Percentiles rank a stretch among this genome's conserved stretches.
These are phyloP conservation scores for Conticribra weissflogii DNA, from an alignment of 108 stramenopile species.

Conservation along the genomic window DNA sequence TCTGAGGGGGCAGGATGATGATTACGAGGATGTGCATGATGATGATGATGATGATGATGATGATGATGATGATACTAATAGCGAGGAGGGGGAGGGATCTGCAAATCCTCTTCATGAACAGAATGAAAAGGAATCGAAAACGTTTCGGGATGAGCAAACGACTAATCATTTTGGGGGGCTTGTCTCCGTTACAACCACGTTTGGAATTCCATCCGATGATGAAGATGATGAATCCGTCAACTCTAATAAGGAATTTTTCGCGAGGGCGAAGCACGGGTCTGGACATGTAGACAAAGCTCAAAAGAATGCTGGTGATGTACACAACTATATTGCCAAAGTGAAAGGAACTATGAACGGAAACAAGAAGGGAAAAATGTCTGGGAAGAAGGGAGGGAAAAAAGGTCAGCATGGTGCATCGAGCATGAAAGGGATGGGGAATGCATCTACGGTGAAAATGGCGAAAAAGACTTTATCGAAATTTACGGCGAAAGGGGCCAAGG, in stretches of 20 bases:
- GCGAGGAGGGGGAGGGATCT: not conserved
- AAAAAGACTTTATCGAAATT: constrained; percentile 61
- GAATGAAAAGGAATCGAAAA: constrained; percentile 35
- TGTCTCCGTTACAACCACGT: constrained; percentile 81
- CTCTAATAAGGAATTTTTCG: constrained; percentile 14
- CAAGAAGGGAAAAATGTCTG: constrained; percentile 35
- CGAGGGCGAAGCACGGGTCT: constrained; percentile 34
- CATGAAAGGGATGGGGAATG: constrained; percentile 83
- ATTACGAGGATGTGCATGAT: constrained; percentile 7
- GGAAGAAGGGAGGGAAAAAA: constrained; percentile 50
- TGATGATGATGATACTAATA: constrained; percentile 13
- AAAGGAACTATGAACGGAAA: constrained; percentile 74
- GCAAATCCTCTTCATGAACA: constrained; percentile 13
- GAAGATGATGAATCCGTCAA: constrained; percentile 55
- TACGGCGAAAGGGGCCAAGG: constrained; percentile 27
- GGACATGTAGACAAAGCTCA: constrained; percentile 61
- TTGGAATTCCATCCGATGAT: constrained; percentile 52
- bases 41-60: constrained; percentile 31
- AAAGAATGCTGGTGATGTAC: constrained; percentile 73
- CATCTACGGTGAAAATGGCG: constrained; percentile 74
- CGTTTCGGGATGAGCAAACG: constrained; percentile 63
- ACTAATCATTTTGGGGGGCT: constrained; percentile 76
- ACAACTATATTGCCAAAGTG: constrained; percentile 64
- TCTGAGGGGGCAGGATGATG: no score
- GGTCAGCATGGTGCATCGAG: constrained; percentile 83